These are phyloP conservation scores for Polyporus arcularius DNA, from an alignment of 768 basidiomycete species.

Conservation along the genomic window DNA sequence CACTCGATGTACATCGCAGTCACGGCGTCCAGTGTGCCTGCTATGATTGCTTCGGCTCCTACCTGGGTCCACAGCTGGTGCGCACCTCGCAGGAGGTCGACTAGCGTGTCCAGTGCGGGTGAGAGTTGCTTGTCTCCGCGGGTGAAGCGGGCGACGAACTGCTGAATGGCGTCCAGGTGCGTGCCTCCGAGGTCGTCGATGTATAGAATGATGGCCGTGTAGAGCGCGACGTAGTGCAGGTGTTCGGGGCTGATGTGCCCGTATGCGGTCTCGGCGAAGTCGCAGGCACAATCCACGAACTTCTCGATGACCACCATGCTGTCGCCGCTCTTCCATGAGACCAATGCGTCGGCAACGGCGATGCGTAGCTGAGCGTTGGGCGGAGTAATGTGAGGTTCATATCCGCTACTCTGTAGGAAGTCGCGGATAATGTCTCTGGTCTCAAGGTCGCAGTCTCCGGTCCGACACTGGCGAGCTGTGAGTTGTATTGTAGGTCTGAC, in stretches of 20 bases:
- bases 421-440: background rate
- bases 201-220: conserved; percentile 37
- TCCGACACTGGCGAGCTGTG: too few relatives aligned
- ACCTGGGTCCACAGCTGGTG: conserved; percentile 32
- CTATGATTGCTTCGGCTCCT: conserved; percentile 29
- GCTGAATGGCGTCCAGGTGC: conserved; percentile 29
- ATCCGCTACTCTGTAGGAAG: conserved; percentile 1
- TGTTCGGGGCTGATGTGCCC: conserved; percentile 4
- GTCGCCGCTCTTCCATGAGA: background rate
- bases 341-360: background rate
- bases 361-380: conserved; percentile 1
- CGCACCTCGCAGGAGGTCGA: conserved; percentile 34
- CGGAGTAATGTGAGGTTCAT: background rate
- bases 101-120: conserved; percentile 37
- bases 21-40: conserved; percentile 39
- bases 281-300: conserved; percentile 1
- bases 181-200: conserved; percentile 38
- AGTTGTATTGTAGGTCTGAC: too few relatives aligned
- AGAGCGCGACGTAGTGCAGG: conserved; percentile 40
- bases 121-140: conserved; percentile 32
- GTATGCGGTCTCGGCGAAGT: conserved; percentile 14
- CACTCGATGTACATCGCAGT: conserved; percentile 36
- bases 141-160: conserved; percentile 39
- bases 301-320: background rate
- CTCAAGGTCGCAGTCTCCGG: background rate